These are phyloP conservation scores for Coprinopsis marcescibilis DNA, from an alignment of 768 basidiomycete genomes.

Conservation along the genomic window DNA sequence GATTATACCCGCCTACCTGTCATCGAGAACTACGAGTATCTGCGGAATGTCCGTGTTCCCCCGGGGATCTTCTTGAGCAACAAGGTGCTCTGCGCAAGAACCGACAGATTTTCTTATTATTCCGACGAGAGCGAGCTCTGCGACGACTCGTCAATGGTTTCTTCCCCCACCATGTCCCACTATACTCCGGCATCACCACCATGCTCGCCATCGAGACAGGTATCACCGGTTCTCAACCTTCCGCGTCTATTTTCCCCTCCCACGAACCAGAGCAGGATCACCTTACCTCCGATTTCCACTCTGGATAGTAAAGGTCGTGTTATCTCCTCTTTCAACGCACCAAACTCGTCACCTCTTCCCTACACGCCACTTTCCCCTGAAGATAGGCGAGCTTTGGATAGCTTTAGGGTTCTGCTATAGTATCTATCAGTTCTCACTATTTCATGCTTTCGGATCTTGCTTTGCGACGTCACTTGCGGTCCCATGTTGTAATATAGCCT, in stretches of 20 bases:
- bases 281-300: conserved; percentile 24
- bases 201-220: conserved; percentile 1
- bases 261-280: conserved; percentile 11
- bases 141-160: conserved; percentile 21
- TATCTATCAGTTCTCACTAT: neutral
- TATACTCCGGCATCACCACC: conserved; percentile 18
- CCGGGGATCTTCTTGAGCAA: conserved; percentile 69
- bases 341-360: conserved; percentile 18
- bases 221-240: conserved; percentile 10
- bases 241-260: conserved; percentile 11
- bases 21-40: conserved; percentile 69
- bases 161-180: too few relatives aligned
- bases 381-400: conserved; percentile 52
- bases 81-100: conserved; percentile 41
- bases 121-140: conserved; percentile 40
- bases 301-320: conserved; percentile 17
- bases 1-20: conserved; percentile 68
- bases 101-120: conserved; percentile 39
- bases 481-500: neutral
- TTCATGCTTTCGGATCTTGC: conserved; percentile 6
- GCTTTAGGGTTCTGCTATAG: conserved; percentile 40
- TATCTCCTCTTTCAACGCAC: conserved; percentile 20
- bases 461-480: conserved; percentile 2
- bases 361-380: conserved; percentile 47
- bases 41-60: conserved; percentile 61